Evolutionary conservation across 2,329 filamentous ascomycete species (phyloP).

Genomic region (Delphinella strobiligena): DNA sequence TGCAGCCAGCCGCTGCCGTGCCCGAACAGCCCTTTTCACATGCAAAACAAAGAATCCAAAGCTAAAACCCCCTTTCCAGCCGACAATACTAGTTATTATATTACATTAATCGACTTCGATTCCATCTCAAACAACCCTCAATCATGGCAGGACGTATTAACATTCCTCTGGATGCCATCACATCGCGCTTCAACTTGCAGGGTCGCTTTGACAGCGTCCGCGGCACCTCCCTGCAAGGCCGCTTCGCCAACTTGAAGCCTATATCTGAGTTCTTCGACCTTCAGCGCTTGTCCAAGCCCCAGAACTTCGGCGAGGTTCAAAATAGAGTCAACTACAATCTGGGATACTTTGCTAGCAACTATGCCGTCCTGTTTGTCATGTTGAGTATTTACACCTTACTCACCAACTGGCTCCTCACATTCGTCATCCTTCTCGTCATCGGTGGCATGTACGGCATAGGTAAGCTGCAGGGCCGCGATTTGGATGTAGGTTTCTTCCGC

Average conservation of each 20-base stretch:
- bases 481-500: constrained; percentile 71
- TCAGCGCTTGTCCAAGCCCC: constrained; percentile 89
- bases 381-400: constrained; percentile 91
- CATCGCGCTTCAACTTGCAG: constrained; percentile 74
- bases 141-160: constrained; percentile 70
- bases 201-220: constrained; percentile 79
- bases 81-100: not conserved
- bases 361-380: constrained; percentile 86
- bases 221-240: constrained; percentile 62
- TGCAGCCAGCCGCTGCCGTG: constrained; percentile 1
- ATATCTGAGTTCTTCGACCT: constrained; percentile 90
- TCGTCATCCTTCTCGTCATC: constrained; percentile 81
- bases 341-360: constrained; percentile 96
- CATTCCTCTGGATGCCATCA: constrained; percentile 84
- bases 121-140: not conserved
- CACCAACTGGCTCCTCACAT: constrained; percentile 74
- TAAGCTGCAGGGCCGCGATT: constrained; percentile 76
- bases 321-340: constrained; percentile 95
- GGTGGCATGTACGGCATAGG: constrained; percentile 85
- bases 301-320: constrained; percentile 81
- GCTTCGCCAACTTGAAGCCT: constrained; percentile 87
- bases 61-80: not conserved
- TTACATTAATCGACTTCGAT: not conserved
- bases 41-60: constrained; percentile 7
- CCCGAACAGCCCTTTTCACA: constrained; percentile 1